Percentiles rank a stretch among this genome's conserved stretches.
phyloP scores from a whole-genome alignment of 306 rosid genomes.

The Fragaria nilgerrensis region DNA sequence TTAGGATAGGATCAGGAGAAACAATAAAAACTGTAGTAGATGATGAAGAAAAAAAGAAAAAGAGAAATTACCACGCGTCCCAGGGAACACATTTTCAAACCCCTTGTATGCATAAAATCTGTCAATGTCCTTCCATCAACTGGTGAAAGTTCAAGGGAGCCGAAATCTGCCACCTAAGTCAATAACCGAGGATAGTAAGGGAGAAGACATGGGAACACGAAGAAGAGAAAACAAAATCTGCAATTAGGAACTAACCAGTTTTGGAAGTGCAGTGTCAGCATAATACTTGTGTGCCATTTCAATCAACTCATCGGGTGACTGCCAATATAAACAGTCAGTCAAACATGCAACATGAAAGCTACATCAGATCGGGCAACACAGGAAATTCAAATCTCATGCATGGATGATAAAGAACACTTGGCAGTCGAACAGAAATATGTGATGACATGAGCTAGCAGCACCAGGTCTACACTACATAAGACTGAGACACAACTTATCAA shows the following conservation, averaged over 20 bases:
- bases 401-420: background rate
- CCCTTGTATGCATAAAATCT: slow-evolving; percentile 98
- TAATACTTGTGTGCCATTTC: slow-evolving; percentile 91
- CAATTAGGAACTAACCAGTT: slow-evolving; percentile 66
- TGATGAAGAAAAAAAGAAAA: background rate
- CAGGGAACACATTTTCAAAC: slow-evolving; percentile 85
- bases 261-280: slow-evolving; percentile 88
- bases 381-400: background rate
- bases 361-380: background rate
- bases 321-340: slow-evolving; percentile 30
- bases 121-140: slow-evolving; percentile 98
- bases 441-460: slow-evolving; percentile 7
- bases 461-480: slow-evolving; percentile 2
- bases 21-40: background rate
- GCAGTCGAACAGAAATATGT: background rate
- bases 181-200: slow-evolving; percentile 30
- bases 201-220: slow-evolving; percentile 13
- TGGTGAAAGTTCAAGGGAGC: slow-evolving; percentile 98
- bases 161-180: slow-evolving; percentile 94
- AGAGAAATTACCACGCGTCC: slow-evolving; percentile 73
- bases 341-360: slow-evolving; percentile 22
- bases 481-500: slow-evolving; percentile 3
- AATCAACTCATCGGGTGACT: slow-evolving; percentile 92
- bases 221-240: background rate
- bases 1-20: background rate